Conservation (phyloP, 208 protist species). For the Leishmania guyanensis region DNA sequence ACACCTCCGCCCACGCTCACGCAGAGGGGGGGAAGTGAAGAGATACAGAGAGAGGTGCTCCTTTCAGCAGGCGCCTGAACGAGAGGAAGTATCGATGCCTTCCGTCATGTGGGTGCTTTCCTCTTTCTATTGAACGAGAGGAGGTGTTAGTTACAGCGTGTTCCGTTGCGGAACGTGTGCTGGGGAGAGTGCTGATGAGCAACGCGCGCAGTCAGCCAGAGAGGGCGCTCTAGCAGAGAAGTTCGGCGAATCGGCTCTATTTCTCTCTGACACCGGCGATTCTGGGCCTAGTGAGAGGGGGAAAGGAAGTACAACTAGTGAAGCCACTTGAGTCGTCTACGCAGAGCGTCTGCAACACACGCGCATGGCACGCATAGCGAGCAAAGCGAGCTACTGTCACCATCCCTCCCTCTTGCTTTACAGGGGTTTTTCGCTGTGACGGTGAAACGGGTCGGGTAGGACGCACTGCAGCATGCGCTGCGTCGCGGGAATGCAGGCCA, state of each 20-base stretch:
- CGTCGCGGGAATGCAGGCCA: constrained; percentile 74
- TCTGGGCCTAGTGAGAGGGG: neutral
- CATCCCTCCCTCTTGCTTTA: constrained; percentile 1
- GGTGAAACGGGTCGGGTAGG: constrained; percentile 73
- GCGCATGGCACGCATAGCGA: neutral
- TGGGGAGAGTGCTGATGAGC: neutral
- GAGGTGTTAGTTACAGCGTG: neutral
- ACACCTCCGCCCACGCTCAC: neutral
- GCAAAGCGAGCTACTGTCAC: neutral
- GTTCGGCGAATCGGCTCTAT: neutral
- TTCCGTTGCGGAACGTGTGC: no score
- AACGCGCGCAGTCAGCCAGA: neutral
- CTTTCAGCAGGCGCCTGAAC: neutral
- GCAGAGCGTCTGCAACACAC: neutral
- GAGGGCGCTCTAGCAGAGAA: neutral
- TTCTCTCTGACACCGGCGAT: neutral
- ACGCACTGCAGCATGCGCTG: constrained; percentile 66
- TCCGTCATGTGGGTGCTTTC: neutral
- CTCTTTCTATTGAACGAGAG: no score
- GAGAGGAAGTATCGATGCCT: neutral
- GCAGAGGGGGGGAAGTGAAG: neutral
- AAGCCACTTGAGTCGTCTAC: neutral
- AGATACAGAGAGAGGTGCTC: neutral
- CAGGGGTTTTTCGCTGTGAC: constrained; percentile 59
- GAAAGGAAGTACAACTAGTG: neutral